Evolutionary conservation across 1,139 yeast species (phyloP), one percentile per base, ranked within the genome.

Genomic region (Blastobotrys aristatus): DNA sequence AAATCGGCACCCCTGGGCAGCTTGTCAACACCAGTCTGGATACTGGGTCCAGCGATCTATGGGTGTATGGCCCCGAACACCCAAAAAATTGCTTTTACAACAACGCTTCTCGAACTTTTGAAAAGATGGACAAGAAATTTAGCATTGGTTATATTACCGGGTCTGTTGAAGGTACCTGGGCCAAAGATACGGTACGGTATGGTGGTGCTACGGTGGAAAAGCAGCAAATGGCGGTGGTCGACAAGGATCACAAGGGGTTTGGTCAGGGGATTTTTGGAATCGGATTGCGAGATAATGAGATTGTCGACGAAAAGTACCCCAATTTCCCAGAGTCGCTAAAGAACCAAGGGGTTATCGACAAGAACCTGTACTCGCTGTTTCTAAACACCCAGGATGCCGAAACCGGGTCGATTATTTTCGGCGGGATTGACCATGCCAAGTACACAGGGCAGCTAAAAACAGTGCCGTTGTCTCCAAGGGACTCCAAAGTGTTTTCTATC

Each of bases 401-500:
- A 27, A 53, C 65, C 1, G 85, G 85, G 4, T 56, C 72, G 13
- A 63, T 80, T 42, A 66, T 80, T 43, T 80, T 80, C 61, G 85
- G 86, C 7, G 85, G 80, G 37, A 67, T 78, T 44, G 85, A 80
- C 60, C 70, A 71, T 44, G 74, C 76, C 32, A 80, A 78, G 60
- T 77, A 70, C 57, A 53, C 63, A 2, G 85, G 84, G 22, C 63
- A 66, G 4, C 63, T 73, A 16, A 54, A 50, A 47, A 55, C 60
- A 2, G 54, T 64, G 7, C 64, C 65, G n/a, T 30, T 60, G 10
- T 10, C 21, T 5, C 29, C 29, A 7, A 13, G 24, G 11, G 30
- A 35, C 30, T 14, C 21, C 2, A 7, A 7, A 14, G 16, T 3
- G 20, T 29, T 43, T 36, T 2, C 14, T n/a, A 41, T 43, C 4